These are phyloP conservation scores for Talaromyces thailandensis DNA, from an alignment of 495 filamentous ascomycete species.

Conservation along the genomic window DNA sequence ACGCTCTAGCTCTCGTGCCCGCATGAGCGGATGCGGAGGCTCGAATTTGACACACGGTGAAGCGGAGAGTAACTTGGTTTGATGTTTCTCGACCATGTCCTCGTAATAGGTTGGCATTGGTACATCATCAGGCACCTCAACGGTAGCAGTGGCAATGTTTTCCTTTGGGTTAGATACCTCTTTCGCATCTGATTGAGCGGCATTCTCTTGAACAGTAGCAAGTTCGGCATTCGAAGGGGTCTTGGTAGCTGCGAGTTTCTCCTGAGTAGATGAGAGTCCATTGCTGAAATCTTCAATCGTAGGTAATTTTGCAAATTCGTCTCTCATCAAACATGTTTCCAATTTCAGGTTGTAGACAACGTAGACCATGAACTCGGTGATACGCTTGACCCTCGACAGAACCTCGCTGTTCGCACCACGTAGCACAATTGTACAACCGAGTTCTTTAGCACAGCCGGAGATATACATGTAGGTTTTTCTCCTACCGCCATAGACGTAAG, in stretches of 20 bases:
- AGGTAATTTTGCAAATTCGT: slow-evolving; percentile 87
- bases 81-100: slow-evolving; percentile 85
- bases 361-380: slow-evolving; percentile 98
- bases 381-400: slow-evolving; percentile 75
- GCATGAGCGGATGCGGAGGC: slow-evolving; percentile 87
- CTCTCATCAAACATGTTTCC: slow-evolving; percentile 91
- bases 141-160: slow-evolving; percentile 29
- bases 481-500: slow-evolving; percentile 69
- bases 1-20: slow-evolving; percentile 81
- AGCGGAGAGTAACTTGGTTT: slow-evolving; percentile 87
- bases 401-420: slow-evolving; percentile 66
- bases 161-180: slow-evolving; percentile 4
- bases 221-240: not conserved
- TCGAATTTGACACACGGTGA: slow-evolving; percentile 95
- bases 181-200: slow-evolving; percentile 6
- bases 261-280: not conserved
- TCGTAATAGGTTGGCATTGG: slow-evolving; percentile 89
- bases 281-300: slow-evolving; percentile 34
- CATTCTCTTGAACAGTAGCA: not conserved
- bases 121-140: slow-evolving; percentile 69
- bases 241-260: not conserved
- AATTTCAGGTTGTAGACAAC: slow-evolving; percentile 97
- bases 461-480: slow-evolving; percentile 96
- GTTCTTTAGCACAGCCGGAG: slow-evolving; percentile 82
- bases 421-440: slow-evolving; percentile 93